Evolutionary conservation across 352 stramenopile genomes (phyloP).

Genomic region (Pythium coloratum): DNA sequence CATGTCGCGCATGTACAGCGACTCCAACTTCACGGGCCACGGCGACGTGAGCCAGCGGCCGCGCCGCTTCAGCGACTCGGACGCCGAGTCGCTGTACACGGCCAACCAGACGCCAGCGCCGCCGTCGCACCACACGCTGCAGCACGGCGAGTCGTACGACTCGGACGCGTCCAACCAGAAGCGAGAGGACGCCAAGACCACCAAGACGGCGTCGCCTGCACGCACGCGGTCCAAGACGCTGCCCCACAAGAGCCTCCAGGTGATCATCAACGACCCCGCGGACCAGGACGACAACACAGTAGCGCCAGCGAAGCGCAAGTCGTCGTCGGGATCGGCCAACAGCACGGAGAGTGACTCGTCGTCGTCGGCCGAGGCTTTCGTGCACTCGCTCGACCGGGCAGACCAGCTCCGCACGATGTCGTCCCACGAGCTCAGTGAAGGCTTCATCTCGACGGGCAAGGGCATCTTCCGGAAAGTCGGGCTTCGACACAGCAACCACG

Average conservation of each 20-base stretch:
- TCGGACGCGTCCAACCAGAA: constrained; percentile 10
- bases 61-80: constrained; percentile 80
- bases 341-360: constrained; percentile 46
- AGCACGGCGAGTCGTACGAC: background rate
- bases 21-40: constrained; percentile 36
- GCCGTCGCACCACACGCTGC: background rate
- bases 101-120: constrained; percentile 16
- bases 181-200: background rate
- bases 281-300: constrained; percentile 30
- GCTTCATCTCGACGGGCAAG: constrained; percentile 87
- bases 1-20: constrained; percentile 74
- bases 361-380: constrained; percentile 42
- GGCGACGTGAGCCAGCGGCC: constrained; percentile 30
- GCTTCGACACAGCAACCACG: constrained; percentile 45
- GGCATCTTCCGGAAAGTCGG: constrained; percentile 85
- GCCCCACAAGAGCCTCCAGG: constrained; percentile 12
- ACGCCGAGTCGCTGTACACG: constrained; percentile 71
- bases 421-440: constrained; percentile 59
- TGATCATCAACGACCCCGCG: constrained; percentile 11
- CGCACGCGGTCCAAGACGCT: constrained; percentile 26
- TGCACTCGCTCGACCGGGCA: constrained; percentile 39
- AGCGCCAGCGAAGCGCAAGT: constrained; percentile 44
- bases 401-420: constrained; percentile 55
- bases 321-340: constrained; percentile 47
- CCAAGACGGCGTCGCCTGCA: constrained; percentile 3